Evolutionary conservation across 1,284 basidiomycete species (phyloP), one percentile per base, ranked within the genome.

Genomic region (Xerocomus minutiporus): DNA sequence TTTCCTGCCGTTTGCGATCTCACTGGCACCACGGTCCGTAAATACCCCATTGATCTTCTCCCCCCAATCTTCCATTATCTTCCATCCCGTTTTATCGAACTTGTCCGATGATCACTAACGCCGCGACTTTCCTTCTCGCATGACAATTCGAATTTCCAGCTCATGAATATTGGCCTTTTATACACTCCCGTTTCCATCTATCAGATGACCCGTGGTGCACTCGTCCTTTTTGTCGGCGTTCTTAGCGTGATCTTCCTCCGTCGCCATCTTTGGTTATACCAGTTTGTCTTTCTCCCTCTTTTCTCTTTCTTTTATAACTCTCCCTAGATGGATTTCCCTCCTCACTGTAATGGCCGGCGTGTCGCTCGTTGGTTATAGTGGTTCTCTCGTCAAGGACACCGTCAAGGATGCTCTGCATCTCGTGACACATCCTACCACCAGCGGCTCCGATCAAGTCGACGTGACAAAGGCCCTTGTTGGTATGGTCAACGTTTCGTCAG

Each of bases 121-220:
- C 51, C 58, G 59, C 55, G 38, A 29, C 15, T 31, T 43, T 46
- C 46, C 48, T 46, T 51, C 59, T 55, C 54, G 42, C 45, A 49
- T 53, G 58, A 53, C 44, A 52, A 11, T 31, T 31, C 11, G 29
- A 55, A 56, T 62, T 54, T 59, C 56, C 66, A 93, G 81, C 78
- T 95, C 61, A 97, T 97, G 95, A 97, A 97, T 64, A 79, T 95
- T 61, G 95, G 94, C 53, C 80, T 98, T 49, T 81, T 98, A 46
- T 93, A 96, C 70, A 96, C 93, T 1, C 95, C 95, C 25, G 96
- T 98, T 41, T 97, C 93, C 48, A 93, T 99, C 63, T 98, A 92
- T 77, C 96, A 96, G 75, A 98, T 98, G 96, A 93, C 91, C 39
- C 84, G 97, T 58, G 97, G 97, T 40, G 92, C 95, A 12, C 84